Percentiles rank a stretch among this genome's conserved stretches.
Evolutionary conservation across 164 flowering plant species (phyloP).

Genomic region (Magnolia changhungtana): DNA sequence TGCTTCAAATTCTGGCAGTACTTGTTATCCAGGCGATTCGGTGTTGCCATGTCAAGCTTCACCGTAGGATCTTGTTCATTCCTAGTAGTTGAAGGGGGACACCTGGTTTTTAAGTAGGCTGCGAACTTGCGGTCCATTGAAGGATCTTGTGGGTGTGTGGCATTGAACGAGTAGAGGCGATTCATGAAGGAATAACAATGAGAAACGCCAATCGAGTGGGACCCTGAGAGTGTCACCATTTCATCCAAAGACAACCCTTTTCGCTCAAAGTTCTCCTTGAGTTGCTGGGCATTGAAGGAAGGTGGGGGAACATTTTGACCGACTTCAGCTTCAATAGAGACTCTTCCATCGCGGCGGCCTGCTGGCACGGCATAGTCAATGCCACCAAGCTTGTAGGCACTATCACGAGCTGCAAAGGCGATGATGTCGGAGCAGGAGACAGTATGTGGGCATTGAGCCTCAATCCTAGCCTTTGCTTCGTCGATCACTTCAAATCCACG

Average conservation of each 20-base stretch:
- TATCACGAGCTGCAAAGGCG: slow-evolving; percentile 57
- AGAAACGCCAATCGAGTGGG: slow-evolving; percentile 13
- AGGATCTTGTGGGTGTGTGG: slow-evolving; percentile 13
- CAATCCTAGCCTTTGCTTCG: slow-evolving; percentile 39
- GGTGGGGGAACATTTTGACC: slow-evolving; percentile 7
- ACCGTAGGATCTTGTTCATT: slow-evolving; percentile 3
- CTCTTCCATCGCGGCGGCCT: slow-evolving; percentile 41
- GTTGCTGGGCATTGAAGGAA: background rate
- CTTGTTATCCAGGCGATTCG: slow-evolving; percentile 10
- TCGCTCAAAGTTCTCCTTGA: slow-evolving; percentile 1
- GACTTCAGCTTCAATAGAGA: slow-evolving; percentile 22
- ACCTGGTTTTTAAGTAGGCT: slow-evolving; percentile 3
- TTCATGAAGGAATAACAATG: slow-evolving; percentile 8
- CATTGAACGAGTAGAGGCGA: slow-evolving; percentile 15
- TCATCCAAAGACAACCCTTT: slow-evolving; percentile 12
- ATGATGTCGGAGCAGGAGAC: slow-evolving; percentile 64
- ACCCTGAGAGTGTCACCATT: slow-evolving; percentile 16
- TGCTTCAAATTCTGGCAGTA: slow-evolving; percentile 10
- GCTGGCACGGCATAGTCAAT: slow-evolving; percentile 37
- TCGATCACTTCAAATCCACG: slow-evolving; percentile 59
- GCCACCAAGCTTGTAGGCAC: slow-evolving; percentile 28
- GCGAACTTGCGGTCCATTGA: slow-evolving; percentile 6
- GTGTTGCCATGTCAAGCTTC: background rate
- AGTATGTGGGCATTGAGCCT: slow-evolving; percentile 37
- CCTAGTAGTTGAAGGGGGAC: background rate